Evolutionary conservation across 225 moss, liverwort and hornwort genomes (phyloP).

Genomic region (Sphagnum contortum): DNA sequence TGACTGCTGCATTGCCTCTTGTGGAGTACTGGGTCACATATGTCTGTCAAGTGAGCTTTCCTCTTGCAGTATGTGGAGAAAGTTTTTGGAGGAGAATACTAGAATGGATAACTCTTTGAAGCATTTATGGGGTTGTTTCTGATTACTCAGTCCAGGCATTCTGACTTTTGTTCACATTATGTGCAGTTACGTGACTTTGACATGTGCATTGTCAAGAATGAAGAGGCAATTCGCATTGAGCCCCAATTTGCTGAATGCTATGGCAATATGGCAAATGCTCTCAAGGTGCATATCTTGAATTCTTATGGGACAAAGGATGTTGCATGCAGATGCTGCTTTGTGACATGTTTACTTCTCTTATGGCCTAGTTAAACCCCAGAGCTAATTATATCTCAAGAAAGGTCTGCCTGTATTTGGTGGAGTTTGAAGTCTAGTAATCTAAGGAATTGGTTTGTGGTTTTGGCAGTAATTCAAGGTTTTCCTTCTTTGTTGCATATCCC

Average conservation of each 20-base stretch:
- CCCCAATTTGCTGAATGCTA: slow-evolving; percentile 98
- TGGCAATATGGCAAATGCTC: slow-evolving; percentile 98
- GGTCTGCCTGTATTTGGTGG: too few species aligned
- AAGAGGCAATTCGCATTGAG: slow-evolving; percentile 86
- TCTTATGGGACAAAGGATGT: too few species aligned
- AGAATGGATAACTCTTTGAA: too few species aligned
- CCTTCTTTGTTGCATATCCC: too few species aligned
- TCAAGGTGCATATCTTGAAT: slow-evolving; percentile 51
- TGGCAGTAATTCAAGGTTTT: too few species aligned
- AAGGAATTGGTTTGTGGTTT: too few species aligned
- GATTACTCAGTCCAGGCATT: neutral
- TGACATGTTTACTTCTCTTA: neutral
- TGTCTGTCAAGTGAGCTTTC: too few species aligned
- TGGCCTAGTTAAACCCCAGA: neutral
- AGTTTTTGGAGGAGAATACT: too few species aligned
- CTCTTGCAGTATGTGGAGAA: too few species aligned
- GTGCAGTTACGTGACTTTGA: slow-evolving; percentile 87
- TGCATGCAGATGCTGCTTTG: neutral
- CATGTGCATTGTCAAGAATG: slow-evolving; percentile 90
- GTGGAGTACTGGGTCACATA: neutral
- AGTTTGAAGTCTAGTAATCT: too few species aligned
- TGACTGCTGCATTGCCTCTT: too few species aligned
- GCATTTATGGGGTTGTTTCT: slow-evolving; percentile 5
- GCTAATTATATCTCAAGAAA: too few species aligned
- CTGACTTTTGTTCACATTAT: neutral